Percentiles rank a stretch among this genome's conserved stretches.
Evolutionary conservation across 305 asterid genomes (phyloP).

Genomic region (Vinca major): DNA sequence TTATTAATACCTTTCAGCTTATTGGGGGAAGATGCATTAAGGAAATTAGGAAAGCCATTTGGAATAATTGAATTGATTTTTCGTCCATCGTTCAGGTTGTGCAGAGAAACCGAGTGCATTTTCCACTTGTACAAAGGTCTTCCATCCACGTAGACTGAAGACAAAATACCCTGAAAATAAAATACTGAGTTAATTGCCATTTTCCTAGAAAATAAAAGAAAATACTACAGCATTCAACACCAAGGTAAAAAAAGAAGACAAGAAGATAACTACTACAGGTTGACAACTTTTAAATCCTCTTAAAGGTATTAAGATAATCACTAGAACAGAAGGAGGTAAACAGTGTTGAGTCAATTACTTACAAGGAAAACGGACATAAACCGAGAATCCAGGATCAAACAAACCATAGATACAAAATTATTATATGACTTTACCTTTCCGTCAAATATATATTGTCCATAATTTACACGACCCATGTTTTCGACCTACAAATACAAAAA

Average conservation of each 20-base stretch:
- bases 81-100: slow-evolving; percentile 42
- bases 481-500: slow-evolving; percentile 52
- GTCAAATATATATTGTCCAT: slow-evolving; percentile 66
- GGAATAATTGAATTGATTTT: slow-evolving; percentile 30
- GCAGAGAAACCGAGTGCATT: slow-evolving; percentile 58
- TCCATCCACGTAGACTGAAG: slow-evolving; percentile 59
- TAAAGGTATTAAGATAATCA: not conserved
- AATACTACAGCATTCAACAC: too few relatives aligned
- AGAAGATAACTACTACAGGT: too few relatives aligned
- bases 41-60: slow-evolving; percentile 18
- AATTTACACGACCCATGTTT: slow-evolving; percentile 93
- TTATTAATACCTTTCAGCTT: slow-evolving; percentile 31
- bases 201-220: not conserved
- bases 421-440: slow-evolving; percentile 45
- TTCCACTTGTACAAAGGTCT: slow-evolving; percentile 62
- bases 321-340: not conserved
- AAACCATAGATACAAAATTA: not conserved
- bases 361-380: not conserved
- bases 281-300: not conserved
- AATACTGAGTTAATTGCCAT: not conserved
- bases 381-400: slow-evolving; percentile 1
- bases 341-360: not conserved
- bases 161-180: slow-evolving; percentile 70
- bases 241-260: too few relatives aligned
- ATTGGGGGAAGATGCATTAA: slow-evolving; percentile 21